Percentiles rank a stretch among this genome's conserved stretches.
Evolutionary conservation across 208 protist genomes (phyloP).

Genomic region (Leptomonas pyrrhocoris): DNA sequence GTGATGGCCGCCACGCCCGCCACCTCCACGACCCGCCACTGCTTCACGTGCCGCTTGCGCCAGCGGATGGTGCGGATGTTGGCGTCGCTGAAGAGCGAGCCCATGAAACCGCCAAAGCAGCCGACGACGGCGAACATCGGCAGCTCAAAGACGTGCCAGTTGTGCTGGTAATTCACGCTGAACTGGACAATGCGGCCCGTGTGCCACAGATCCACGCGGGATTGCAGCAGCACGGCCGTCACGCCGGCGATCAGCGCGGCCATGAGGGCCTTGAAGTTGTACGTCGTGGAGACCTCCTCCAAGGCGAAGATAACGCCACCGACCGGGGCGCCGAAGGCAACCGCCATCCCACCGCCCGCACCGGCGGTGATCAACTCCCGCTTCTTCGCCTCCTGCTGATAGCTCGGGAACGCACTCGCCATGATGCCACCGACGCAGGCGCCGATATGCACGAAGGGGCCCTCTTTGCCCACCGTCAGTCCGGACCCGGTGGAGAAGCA

Average conservation of each 20-base stretch:
- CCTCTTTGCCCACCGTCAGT: conserved; percentile 85
- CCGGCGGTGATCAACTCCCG: conserved; percentile 75
- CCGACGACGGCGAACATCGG: conserved; percentile 72
- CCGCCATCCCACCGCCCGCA: conserved; percentile 69
- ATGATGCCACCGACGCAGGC: conserved; percentile 74
- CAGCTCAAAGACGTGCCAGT: conserved; percentile 85
- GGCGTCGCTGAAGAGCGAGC: conserved; percentile 62
- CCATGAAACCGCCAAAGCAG: conserved; percentile 71
- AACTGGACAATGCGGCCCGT: conserved; percentile 83
- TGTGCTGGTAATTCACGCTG: conserved; percentile 83
- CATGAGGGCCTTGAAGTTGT: conserved; percentile 89
- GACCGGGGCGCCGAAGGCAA: conserved; percentile 81
- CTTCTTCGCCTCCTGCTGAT: conserved; percentile 58
- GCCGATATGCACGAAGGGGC: conserved; percentile 91
- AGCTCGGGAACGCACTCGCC: conserved; percentile 61
- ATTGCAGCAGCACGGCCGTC: conserved; percentile 79
- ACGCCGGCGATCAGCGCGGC: conserved; percentile 87
- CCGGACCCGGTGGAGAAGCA: conserved; percentile 79
- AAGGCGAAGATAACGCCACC: conserved; percentile 80
- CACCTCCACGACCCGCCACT: conserved; percentile 78
- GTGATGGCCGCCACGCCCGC: conserved; percentile 56
- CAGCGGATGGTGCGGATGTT: conserved; percentile 64
- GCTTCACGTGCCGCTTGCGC: conserved; percentile 54
- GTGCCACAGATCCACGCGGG: conserved; percentile 71
- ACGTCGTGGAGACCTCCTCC: conserved; percentile 84